Evolutionary conservation across 169 alveolate species (phyloP).

Genomic region (Theileria parva): DNA sequence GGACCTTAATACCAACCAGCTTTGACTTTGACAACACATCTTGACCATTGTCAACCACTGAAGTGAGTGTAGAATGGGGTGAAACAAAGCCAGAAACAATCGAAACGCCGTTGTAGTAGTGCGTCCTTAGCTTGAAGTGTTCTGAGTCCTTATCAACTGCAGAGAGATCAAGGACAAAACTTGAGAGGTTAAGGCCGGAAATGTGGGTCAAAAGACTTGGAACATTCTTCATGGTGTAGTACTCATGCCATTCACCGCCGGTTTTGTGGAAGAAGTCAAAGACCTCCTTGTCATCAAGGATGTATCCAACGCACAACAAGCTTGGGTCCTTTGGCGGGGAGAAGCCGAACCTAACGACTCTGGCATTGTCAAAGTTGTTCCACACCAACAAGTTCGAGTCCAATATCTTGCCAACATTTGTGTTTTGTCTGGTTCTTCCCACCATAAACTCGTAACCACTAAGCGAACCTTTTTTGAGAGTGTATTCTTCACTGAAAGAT

Average conservation of each 20-base stretch:
- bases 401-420: neutral
- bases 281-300: neutral
- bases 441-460: neutral
- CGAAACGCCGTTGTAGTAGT: neutral
- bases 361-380: neutral
- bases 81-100: neutral
- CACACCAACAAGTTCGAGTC: conserved; percentile 10
- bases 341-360: conserved; percentile 4
- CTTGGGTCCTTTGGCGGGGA: neutral
- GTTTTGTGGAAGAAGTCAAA: neutral
- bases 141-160: neutral
- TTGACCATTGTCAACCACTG: neutral
- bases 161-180: neutral
- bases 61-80: neutral
- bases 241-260: neutral
- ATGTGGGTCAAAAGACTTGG: neutral
- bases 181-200: neutral
- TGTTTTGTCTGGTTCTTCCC: neutral
- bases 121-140: neutral
- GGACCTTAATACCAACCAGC: neutral
- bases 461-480: neutral
- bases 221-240: neutral
- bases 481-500: neutral
- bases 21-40: neutral
- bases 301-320: neutral